Evolutionary conservation across 352 stramenopile genomes (phyloP).

Genomic region (Lagenidium sp.): DNA sequence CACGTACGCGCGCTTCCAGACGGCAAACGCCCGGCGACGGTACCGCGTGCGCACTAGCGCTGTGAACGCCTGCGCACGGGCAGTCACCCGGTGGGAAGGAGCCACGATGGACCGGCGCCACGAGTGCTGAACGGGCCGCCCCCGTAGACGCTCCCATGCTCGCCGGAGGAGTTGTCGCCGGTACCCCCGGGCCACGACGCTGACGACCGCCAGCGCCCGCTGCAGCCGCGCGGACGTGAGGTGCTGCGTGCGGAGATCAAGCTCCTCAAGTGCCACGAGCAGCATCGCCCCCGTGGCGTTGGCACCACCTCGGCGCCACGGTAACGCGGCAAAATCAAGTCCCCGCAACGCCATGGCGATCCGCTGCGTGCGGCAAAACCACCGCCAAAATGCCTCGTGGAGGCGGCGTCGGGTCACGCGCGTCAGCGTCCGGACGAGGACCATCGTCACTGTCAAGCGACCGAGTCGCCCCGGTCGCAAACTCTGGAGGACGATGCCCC

Average conservation of each 20-base stretch:
- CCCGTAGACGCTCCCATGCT: constrained; percentile 12
- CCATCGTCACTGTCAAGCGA: constrained; percentile 2
- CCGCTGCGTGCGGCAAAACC: constrained; percentile 23
- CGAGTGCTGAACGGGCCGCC: no score
- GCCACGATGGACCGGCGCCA: no score
- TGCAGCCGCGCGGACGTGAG: constrained; percentile 1
- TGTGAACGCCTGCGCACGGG: no score
- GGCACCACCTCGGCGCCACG: constrained; percentile 8
- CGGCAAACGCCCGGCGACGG: constrained; percentile 24
- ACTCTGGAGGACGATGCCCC: no score
- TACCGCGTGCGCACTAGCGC: no score
- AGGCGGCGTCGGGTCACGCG: constrained; percentile 11
- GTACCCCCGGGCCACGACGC: constrained; percentile 1
- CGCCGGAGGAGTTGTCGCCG: constrained; percentile 5
- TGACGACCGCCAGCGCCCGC: constrained; percentile 5
- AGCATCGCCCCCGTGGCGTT: constrained; percentile 17
- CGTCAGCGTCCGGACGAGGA: constrained; percentile 12
- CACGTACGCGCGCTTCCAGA: constrained; percentile 49
- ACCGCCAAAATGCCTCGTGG: constrained; percentile 35
- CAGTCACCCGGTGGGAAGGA: no score
- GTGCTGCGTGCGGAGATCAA: constrained; percentile 16
- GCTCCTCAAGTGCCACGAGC: constrained; percentile 18
- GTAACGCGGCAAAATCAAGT: constrained; percentile 15
- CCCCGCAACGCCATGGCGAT: constrained; percentile 14
- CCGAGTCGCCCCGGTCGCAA: neutral